phyloP scores from a whole-genome alignment of 2,329 filamentous ascomycete genomes.

The Fusarium decemcellulare region DNA sequence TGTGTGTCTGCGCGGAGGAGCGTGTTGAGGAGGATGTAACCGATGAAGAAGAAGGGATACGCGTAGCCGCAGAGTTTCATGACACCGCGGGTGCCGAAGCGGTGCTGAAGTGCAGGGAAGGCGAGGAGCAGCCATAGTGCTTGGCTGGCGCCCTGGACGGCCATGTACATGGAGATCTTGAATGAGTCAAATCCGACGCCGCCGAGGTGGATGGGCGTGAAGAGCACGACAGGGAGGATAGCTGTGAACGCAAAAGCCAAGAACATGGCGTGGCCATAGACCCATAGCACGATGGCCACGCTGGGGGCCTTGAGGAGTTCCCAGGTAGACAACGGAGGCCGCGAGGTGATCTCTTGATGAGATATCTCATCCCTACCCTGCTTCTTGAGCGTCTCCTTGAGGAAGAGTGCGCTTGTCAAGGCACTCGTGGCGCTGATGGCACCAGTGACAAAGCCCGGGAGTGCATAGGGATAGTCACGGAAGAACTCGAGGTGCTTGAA shows the following conservation, averaged over 20 bases:
- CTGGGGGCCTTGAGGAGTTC: slow-evolving; percentile 73
- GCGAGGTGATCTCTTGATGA: not conserved
- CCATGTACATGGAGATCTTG: slow-evolving; percentile 78
- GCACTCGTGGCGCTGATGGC: slow-evolving; percentile 70
- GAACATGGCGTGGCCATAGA: slow-evolving; percentile 77
- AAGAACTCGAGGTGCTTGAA: slow-evolving; percentile 65
- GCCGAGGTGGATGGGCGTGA: slow-evolving; percentile 72
- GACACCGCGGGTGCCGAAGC: slow-evolving; percentile 76
- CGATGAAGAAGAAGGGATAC: slow-evolving; percentile 76
- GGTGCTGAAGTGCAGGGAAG: slow-evolving; percentile 78
- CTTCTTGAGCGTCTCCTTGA: slow-evolving; percentile 72
- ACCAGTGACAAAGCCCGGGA: slow-evolving; percentile 68
- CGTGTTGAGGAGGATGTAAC: slow-evolving; percentile 70
- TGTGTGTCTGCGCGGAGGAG: slow-evolving; percentile 55
- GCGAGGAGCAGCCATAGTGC: slow-evolving; percentile 78
- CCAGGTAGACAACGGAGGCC: slow-evolving; percentile 42
- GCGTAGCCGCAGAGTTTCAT: slow-evolving; percentile 66
- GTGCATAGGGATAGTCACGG: slow-evolving; percentile 65
- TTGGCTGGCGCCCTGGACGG: slow-evolving; percentile 74
- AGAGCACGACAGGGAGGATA: slow-evolving; percentile 78
- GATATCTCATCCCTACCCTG: slow-evolving; percentile 16
- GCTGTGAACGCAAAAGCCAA: slow-evolving; percentile 82
- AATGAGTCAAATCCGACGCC: slow-evolving; percentile 74
- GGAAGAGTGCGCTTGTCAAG: slow-evolving; percentile 65
- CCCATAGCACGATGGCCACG: slow-evolving; percentile 75